Percentiles rank a stretch among this genome's conserved stretches.
These are phyloP conservation scores for Saccharomycopsis capsularis DNA, from an alignment of 805 yeast genomes.

Conservation along the genomic window DNA sequence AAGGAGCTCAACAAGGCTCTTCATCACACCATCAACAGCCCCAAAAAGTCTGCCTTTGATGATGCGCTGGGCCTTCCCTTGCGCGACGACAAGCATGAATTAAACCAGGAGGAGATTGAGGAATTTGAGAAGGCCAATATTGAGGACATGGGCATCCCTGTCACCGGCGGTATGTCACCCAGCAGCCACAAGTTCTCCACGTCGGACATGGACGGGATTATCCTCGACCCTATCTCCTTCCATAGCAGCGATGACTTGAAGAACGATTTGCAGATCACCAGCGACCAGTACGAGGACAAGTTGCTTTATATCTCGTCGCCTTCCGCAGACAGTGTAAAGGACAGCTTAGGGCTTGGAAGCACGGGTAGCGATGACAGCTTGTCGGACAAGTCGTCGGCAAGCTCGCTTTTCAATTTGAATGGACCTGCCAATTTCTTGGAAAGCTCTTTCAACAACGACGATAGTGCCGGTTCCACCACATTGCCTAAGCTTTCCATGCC, in stretches of 20 bases:
- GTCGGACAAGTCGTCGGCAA: conserved; percentile 2
- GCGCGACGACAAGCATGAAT: not conserved
- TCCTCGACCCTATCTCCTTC: conserved; percentile 13
- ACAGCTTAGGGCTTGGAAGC: not conserved
- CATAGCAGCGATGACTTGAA: conserved; percentile 18
- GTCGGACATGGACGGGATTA: conserved; percentile 12
- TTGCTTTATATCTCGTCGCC: conserved; percentile 10
- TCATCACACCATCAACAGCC: conserved; percentile 1
- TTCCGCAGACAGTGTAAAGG: not conserved
- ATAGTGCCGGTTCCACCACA: not conserved
- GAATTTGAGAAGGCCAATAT: conserved; percentile 30
- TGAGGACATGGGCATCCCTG: conserved; percentile 29
- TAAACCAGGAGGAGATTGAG: conserved; percentile 26
- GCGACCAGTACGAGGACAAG: conserved; percentile 18
- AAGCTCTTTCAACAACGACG: conserved; percentile 4
- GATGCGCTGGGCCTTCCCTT: not conserved
- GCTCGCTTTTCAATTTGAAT: conserved; percentile 9
- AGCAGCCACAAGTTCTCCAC: conserved; percentile 22
- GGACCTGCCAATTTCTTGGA: conserved; percentile 9
- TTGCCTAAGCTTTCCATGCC: not conserved
- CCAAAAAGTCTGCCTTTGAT: conserved; percentile 7
- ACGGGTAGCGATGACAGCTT: conserved; percentile 1
- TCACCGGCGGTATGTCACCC: conserved; percentile 6
- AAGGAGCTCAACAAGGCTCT: not conserved
- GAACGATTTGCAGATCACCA: conserved; percentile 9